These are phyloP conservation scores for Penicillium maclennaniae DNA, from an alignment of 495 filamentous ascomycete species.

Conservation along the genomic window DNA sequence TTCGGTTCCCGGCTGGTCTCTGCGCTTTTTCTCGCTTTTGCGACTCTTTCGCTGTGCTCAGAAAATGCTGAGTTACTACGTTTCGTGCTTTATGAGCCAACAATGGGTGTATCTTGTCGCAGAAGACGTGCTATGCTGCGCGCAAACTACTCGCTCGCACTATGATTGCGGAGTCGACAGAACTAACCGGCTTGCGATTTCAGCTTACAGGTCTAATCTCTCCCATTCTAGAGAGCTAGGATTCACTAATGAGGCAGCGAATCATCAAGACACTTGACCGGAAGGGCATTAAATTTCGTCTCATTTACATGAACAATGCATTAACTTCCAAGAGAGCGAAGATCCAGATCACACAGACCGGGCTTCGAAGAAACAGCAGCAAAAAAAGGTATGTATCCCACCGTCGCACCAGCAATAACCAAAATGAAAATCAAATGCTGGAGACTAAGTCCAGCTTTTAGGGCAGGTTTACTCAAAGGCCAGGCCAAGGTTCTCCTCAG, in stretches of 20 bases:
- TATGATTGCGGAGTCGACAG: not conserved
- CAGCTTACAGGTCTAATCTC: constrained; percentile 6
- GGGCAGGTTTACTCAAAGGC: constrained; percentile 31
- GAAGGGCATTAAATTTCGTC: constrained; percentile 28
- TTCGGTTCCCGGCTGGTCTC: not conserved
- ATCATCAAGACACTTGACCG: constrained; percentile 13
- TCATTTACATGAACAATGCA: constrained; percentile 30
- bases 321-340: constrained; percentile 18
- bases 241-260: constrained; percentile 11
- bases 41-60: not conserved
- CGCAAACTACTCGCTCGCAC: not conserved
- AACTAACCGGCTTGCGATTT: constrained; percentile 1
- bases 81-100: not conserved
- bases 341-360: constrained; percentile 24
- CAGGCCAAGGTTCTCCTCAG: constrained; percentile 60
- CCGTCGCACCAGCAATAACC: constrained; percentile 24
- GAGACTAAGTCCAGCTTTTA: constrained; percentile 12
- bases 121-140: constrained; percentile 2
- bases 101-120: not conserved
- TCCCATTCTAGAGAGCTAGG: constrained; percentile 5
- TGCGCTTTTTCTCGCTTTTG: not conserved
- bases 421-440: constrained; percentile 13
- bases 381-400: constrained; percentile 26
- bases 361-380: constrained; percentile 10
- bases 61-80: not conserved